Conservation (phyloP, 208 protist species). For the Acanthamoeba lenticulata region DNA sequence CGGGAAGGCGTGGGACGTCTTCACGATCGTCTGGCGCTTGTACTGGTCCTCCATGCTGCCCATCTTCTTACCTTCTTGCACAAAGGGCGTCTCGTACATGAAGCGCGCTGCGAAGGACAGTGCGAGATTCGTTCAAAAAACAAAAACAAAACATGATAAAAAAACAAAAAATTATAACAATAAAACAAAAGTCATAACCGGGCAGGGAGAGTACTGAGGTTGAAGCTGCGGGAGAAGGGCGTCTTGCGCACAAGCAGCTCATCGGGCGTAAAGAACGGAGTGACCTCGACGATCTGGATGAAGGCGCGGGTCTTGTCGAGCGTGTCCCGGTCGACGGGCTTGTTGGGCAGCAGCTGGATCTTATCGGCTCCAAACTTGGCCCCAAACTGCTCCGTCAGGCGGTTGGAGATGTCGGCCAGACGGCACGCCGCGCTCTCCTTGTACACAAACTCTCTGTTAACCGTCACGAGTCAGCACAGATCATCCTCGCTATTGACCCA, state of each 20-base stretch:
- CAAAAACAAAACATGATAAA: not conserved
- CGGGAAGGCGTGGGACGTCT: not conserved
- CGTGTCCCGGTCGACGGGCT: slow-evolving; percentile 12
- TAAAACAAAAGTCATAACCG: not conserved
- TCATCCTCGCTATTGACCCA: no score
- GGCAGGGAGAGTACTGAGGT: slow-evolving; percentile 13
- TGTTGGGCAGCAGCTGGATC: slow-evolving; percentile 46
- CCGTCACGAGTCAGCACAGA: no score
- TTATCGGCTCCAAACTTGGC: slow-evolving; percentile 57
- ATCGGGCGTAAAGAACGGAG: not conserved
- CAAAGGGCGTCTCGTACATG: slow-evolving; percentile 58
- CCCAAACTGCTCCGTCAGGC: slow-evolving; percentile 20
- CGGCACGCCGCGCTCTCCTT: not conserved
- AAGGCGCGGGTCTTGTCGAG: not conserved
- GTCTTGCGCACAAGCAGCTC: slow-evolving; percentile 1
- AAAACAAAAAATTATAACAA: not conserved
- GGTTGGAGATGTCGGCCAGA: slow-evolving; percentile 27
- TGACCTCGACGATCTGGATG: slow-evolving; percentile 50
- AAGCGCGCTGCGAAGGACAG: not conserved
- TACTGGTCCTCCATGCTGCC: slow-evolving; percentile 42
- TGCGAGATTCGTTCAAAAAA: not conserved
- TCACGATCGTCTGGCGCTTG: slow-evolving; percentile 57
- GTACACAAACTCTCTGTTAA: slow-evolving; percentile 62
- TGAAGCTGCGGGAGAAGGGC: slow-evolving; percentile 23
- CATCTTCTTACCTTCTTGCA: slow-evolving; percentile 56